Conservation (phyloP, 352 stramenopile genomes). For the Pythium sukuiense region DNA sequence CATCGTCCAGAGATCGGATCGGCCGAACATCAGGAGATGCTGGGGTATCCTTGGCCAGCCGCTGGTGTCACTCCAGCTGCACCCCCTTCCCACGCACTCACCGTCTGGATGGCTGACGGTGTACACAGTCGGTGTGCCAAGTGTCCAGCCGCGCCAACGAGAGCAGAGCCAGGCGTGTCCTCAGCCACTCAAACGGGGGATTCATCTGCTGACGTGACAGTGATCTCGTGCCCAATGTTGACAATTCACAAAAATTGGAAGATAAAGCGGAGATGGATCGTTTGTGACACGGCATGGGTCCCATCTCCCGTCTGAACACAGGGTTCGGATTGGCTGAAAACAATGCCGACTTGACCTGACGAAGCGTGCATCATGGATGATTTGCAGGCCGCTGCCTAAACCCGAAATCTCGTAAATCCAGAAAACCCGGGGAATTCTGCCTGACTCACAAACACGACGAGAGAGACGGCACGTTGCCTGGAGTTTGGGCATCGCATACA, state of each 20-base stretch:
- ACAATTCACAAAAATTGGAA: constrained; percentile 7
- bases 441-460: no score
- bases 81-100: constrained; percentile 5
- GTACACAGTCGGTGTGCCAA: constrained; percentile 2
- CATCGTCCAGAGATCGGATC: not conserved
- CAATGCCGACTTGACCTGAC: not conserved
- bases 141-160: not conserved
- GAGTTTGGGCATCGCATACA: no score
- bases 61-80: constrained; percentile 3
- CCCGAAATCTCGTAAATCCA: not conserved
- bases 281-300: not conserved
- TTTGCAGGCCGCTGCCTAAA: not conserved
- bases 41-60: constrained; percentile 2
- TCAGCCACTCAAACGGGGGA: constrained; percentile 5
- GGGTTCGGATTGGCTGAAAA: constrained; percentile 9
- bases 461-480: no score
- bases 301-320: not conserved
- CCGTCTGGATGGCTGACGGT: constrained; percentile 5
- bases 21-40: not conserved
- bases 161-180: not conserved
- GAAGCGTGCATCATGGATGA: constrained; percentile 13
- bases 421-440: not conserved
- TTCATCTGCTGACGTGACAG: constrained; percentile 12
- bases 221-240: constrained; percentile 19
- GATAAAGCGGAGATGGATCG: not conserved